Evolutionary conservation across 2,329 filamentous ascomycete genomes (phyloP), one percentile per base, ranked within the genome.

Genomic region (Cercospora beticola): DNA sequence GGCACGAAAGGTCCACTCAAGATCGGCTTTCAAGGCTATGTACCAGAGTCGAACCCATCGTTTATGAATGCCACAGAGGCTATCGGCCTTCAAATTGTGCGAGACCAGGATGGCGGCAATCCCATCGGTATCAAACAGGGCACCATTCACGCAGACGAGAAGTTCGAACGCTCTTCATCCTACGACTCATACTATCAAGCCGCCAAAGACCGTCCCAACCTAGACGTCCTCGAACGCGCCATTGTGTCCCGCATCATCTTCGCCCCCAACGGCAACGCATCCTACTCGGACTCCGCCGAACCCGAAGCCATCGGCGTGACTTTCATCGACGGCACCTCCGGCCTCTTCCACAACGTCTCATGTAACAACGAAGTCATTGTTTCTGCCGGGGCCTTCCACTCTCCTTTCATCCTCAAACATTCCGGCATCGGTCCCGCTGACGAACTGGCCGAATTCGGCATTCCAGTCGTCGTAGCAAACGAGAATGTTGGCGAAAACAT

Each of bases 401-500:
- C 85, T 2, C 88, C 88, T 5, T 88, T 90, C 77, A 79, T 91
- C 6, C 84, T 91, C 16, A 87, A 89, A 79, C 83, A 90, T 3
- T 86, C 83, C 54, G 89, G 89, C 18, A 83, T 91, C 43, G 88
- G 89, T 0, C 87, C 87, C 0, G 74, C 78, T 8, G 75, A 79
- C 0, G 84, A 88, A 71, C 82, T 91, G 3, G 69, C 81, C n/a
- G 80, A 82, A 66, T 83, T 86, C 73, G 78, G 81, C 23, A 90
- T 90, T 70, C 74, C 82, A 1, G 78, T 86, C 0, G 72, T 89
- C n/a, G 81, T 84, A 9, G 83, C 89, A 67, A 85, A 87, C 0
- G 85, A 86, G 1, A 86, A 89, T 54, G 88, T 91, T 2, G 89
- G 89, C 6, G 84, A 85, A 68, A 88, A 90, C 78, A 81, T 91